A percentile compares a stretch with the other conserved stretches of the same genome.
phyloP scores from a whole-genome alignment of 31 red algal species.

The Odonthalia washingtoniensis region DNA sequence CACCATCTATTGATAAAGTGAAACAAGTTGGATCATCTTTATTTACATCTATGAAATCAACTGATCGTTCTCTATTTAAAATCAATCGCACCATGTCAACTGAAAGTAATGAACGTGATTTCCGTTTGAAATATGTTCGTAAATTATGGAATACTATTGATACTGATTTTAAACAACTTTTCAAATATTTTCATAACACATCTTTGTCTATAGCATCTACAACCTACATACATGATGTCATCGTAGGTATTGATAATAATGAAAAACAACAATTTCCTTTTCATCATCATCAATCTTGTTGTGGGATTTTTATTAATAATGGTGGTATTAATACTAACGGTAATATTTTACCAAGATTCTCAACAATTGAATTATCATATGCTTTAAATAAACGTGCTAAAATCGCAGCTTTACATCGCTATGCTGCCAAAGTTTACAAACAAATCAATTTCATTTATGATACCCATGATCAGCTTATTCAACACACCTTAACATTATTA shows the following conservation, averaged over 20 bases:
- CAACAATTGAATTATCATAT: slow-evolving; percentile 25
- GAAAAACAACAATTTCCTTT: not conserved
- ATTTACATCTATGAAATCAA: not conserved
- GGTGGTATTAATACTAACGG: not conserved
- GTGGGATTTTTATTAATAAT: no score
- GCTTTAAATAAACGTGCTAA: slow-evolving; percentile 7
- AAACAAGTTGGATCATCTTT: no score
- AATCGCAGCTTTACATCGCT: slow-evolving; percentile 32
- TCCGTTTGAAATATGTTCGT: slow-evolving; percentile 36
- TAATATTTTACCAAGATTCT: not conserved
- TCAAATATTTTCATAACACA: slow-evolving; percentile 43
- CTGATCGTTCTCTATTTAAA: no score
- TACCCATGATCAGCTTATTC: slow-evolving; percentile 45
- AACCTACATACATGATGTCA: not conserved
- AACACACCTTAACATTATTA: slow-evolving; percentile 38
- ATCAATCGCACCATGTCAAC: no score
- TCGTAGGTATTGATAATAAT: not conserved
- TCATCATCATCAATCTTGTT: no score
- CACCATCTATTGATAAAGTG: no score
- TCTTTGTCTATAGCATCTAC: slow-evolving; percentile 20
- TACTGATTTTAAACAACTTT: slow-evolving; percentile 14
- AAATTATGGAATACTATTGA: slow-evolving; percentile 44
- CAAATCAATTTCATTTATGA: slow-evolving; percentile 63
- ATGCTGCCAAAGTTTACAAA: slow-evolving; percentile 50
- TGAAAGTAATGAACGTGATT: not conserved